A percentile compares a stretch with the other conserved stretches of the same genome.
These are phyloP conservation scores for Marasmius oreades DNA, from an alignment of 1,284 basidiomycete genomes.

Conservation along the genomic window DNA sequence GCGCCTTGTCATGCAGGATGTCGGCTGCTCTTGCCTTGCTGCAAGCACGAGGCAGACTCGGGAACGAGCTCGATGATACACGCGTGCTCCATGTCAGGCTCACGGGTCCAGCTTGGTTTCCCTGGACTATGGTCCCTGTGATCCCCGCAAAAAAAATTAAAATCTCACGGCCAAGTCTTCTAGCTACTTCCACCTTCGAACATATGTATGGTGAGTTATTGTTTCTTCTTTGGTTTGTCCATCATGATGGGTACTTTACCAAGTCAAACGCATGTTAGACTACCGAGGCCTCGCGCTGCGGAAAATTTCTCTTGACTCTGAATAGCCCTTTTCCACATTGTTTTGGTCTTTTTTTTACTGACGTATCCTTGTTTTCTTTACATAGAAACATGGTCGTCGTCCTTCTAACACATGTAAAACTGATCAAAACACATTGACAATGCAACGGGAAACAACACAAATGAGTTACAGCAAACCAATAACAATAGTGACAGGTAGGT, in stretches of 20 bases:
- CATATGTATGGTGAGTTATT: not conserved
- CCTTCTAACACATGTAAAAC: not conserved
- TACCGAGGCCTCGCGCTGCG: constrained; percentile 41
- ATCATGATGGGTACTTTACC: constrained; percentile 34
- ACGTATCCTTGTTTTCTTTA: not conserved
- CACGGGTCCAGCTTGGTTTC: too few species aligned
- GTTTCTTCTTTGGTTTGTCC: constrained; percentile 5
- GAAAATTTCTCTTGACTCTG: constrained; percentile 36
- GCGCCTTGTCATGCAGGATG: not conserved
- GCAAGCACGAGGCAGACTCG: constrained; percentile 10
- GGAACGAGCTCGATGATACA: constrained; percentile 5
- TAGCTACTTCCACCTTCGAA: constrained; percentile 8
- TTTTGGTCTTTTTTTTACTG: not conserved
- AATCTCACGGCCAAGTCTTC: too few species aligned
- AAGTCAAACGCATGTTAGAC: constrained; percentile 48
- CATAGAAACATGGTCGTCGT: too few species aligned
- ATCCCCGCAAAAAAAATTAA: not conserved
- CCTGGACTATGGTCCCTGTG: not conserved
- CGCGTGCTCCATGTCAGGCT: too few species aligned
- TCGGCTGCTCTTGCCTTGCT: constrained; percentile 10
- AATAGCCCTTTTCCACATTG: constrained; percentile 18
- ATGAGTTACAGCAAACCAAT: constrained; percentile 6
- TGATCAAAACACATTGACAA: not conserved
- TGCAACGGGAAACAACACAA: not conserved
- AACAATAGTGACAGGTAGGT: not conserved